Conservation (phyloP, 2,329 filamentous ascomycete species). For the Fusarium sp. region DNA sequence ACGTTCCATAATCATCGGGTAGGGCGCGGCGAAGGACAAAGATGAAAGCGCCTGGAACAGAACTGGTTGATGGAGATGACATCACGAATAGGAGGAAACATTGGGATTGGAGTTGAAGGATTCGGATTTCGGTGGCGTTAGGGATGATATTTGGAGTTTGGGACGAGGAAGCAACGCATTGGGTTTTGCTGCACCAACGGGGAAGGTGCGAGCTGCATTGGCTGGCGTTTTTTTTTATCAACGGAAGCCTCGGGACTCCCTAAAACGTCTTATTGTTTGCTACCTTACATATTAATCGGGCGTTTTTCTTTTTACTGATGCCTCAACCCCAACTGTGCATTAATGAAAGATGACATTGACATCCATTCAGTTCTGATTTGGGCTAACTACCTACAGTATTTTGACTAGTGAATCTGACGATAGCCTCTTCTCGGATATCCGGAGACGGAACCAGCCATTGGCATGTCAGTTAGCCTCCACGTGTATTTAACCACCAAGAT, state of each 20-base stretch:
- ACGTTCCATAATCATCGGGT: background rate
- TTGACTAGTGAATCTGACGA: background rate
- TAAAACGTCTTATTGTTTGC: background rate
- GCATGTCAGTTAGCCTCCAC: constrained; percentile 17
- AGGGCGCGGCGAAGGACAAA: background rate
- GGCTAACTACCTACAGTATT: background rate
- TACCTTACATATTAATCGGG: background rate
- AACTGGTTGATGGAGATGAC: background rate
- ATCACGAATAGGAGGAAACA: background rate
- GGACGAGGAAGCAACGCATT: background rate
- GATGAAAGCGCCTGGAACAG: background rate
- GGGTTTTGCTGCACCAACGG: constrained; percentile 3
- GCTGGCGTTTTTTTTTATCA: background rate
- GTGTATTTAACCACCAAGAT: constrained; percentile 8
- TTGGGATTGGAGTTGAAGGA: background rate
- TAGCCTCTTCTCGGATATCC: constrained; percentile 4
- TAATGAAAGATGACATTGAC: background rate
- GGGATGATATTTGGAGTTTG: constrained; percentile 14
- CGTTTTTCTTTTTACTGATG: background rate
- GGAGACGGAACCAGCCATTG: constrained; percentile 17
- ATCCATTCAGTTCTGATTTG: background rate
- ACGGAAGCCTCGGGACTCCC: background rate
- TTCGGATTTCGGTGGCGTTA: background rate
- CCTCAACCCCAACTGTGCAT: background rate
- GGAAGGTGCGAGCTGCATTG: background rate